Base-by-base conservation (phyloP, 208 protist genomes). In the Acanthamoeba culbertsoni region DNA sequence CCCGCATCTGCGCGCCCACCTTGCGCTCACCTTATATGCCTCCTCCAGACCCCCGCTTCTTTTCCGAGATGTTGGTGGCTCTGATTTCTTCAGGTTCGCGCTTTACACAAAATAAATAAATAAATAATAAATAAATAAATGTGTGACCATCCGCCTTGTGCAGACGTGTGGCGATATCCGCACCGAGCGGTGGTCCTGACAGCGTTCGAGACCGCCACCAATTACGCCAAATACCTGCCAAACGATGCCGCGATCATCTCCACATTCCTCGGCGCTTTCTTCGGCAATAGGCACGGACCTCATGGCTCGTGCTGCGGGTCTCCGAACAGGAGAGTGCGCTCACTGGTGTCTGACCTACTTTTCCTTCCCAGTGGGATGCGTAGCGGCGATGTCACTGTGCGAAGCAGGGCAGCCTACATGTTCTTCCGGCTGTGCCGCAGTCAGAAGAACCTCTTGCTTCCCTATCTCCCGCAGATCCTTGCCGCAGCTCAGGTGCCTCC, bases 91-190 rank as follows among this genome's bases (percentile, higher is more conserved):
- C 71, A 53, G 71, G 71, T 79, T 28, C 16, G 7, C 31, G 4
- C 5, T 3, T 28, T 40, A n/a, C n/a, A n/a, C n/a, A n/a, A 16
- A 7, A 0, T 59, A 59, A 59, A 1, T 1, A 12, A 57, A 57
- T 57, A 12, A 0, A 4, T 26, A 7, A 0, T 59, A 59, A 59
- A 1, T 1, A 12, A 57, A 57, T 57, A 12, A 0, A 4, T n/a
- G 48, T 18, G 48, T 55, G 48, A 55, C 8, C 48, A 55, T 55
- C 48, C 48, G 48, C 48, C 18, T 42, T 35, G 8, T 79, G 42
- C 40, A 79, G 71, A 79, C 12, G 71, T 79, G 71, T 79, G 71
- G 71, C 71, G 71, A 79, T 79, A 79, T 28, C 71, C 71, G 35
- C 71, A 79, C 31, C 71, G 71, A 23, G 71, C 71, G 35, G 71